Base-by-base conservation (phyloP, 2,329 filamentous ascomycete species). In the Epichloe sp. region DNA sequence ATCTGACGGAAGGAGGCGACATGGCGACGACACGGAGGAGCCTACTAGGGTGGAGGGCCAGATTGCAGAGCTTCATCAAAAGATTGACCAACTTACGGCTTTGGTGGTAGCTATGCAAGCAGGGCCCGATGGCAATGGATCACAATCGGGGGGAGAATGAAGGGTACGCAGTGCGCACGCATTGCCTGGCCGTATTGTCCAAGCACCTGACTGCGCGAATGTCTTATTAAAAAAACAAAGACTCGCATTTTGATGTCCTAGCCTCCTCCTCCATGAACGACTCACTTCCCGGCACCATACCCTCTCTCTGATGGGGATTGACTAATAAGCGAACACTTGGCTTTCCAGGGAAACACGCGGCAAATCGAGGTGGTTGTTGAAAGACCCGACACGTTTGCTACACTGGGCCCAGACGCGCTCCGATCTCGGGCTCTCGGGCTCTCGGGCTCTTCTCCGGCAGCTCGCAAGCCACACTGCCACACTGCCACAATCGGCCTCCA, bases 11-110 rank as follows among this genome's bases (percentile, higher is more conserved):
- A 35, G 60, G 54, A 26, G 51, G 54, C 37, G 55, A 35, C 47
- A 44, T 31, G 54, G 37, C 19, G 50, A 69, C n/a, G 67, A 71
- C 23, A 66, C 71, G 36, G 63, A 70, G 41, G 67, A 66, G 17
- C 68, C 71, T 14, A 65, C 64, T 1, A 62, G 66, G 14, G 61
- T 72, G 41, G 78, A 82, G 57, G 68, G 71, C 26, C 74, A 75
- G 54, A 72, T 83, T 50, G 63, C 66, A 4, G 78, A 82, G 55
- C 62, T 83, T 57, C 70, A 71, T 42, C 64, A 63, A 45, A 82
- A 81, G 68, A 79, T 83, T 57, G 77, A 81, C 56, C 73, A 73
- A 43, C 36, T 50, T 4, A 50, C 42, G 43, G 42, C 48, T 19
- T 38, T 50, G 48, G 43, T 50, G 42, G 35, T 50, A 12, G 65